phyloP scores from a whole-genome alignment of 495 filamentous ascomycete genomes.

The Talaromyces ruber region DNA sequence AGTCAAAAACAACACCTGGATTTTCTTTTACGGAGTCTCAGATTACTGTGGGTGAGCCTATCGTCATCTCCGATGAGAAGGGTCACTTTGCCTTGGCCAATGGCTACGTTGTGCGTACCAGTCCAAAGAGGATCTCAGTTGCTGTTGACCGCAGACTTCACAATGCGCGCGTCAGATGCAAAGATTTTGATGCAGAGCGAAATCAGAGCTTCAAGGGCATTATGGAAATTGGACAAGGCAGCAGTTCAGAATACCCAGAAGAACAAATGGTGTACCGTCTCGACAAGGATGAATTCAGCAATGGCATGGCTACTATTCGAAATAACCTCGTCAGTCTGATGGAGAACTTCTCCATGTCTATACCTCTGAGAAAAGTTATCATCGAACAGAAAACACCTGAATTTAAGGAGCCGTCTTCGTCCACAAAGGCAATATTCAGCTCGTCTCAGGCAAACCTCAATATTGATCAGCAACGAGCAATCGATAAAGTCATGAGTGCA shows the following conservation, averaged over 20 bases:
- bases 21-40: conserved; percentile 90
- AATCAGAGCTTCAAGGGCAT: conserved; percentile 89
- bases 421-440: conserved; percentile 47
- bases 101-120: conserved; percentile 74
- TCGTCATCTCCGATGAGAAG: conserved; percentile 92
- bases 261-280: conserved; percentile 68
- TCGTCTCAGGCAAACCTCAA: conserved; percentile 56
- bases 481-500: conserved; percentile 91
- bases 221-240: conserved; percentile 64
- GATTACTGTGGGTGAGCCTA: conserved; percentile 79
- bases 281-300: conserved; percentile 97
- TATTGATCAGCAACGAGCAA: conserved; percentile 74
- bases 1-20: conserved; percentile 42
- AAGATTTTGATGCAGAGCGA: conserved; percentile 60
- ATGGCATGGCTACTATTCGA: conserved; percentile 88
- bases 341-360: conserved; percentile 67
- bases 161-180: conserved; percentile 66
- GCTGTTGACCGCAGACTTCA: conserved; percentile 83
- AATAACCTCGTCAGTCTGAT: conserved; percentile 91
- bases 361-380: conserved; percentile 66
- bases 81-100: conserved; percentile 92
- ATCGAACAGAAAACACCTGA: conserved; percentile 61
- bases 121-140: conserved; percentile 66
- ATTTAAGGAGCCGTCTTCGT: conserved; percentile 54
- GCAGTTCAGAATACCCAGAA: conserved; percentile 32